Evolutionary conservation across 495 filamentous ascomycete genomes (phyloP), one percentile per base, ranked within the genome.

Genomic region (Hypoxylon lienhwacheense): DNA sequence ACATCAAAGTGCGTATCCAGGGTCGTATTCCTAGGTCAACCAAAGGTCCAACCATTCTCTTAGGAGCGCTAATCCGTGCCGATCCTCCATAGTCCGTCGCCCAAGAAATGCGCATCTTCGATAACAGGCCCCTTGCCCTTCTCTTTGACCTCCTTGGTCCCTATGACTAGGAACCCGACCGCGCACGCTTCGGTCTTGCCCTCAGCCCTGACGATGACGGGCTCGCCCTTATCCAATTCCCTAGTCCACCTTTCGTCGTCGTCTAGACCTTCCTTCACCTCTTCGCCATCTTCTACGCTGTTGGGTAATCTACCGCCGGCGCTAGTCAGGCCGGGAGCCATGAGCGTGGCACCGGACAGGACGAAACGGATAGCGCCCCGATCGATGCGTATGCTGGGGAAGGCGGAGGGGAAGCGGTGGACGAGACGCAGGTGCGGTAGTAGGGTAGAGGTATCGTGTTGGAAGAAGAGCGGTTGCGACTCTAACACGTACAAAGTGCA

Each of bases 361-460:
- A 98, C 92, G 73, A 98, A 98, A 50, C 95, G 89, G 70, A 97
- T 97, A 0, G 95, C 93, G 43, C 93, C 93, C 40, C 93, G 85
- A 70, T 97, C 92, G 64, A 96, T 91, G 44, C 85, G 81, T 33
- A 89, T 68, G 17, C 73, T 77, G 4, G 80, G 78, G 65, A 89
- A 89, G 61, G 76, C 78, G 44, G 73, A 62, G 4, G 86, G 86
- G 73, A 85, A 89, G 43, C 80, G 73, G 71, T 92, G 89, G 20
- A 92, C 78, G 48, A 92, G 81, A 11, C 75, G 74, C 1, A 93
- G 83, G 66, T 96, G 91, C 1, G 93, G 93, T 32, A 95, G 78
- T 31, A 83, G 66, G 11, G 82, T 75, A 0, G 84, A 73, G 61
- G 85, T 86, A 65, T 89, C 88, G 71, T 89, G 86, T 73, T 97